Percentiles rank a stretch among this genome's conserved stretches.
Conservation (phyloP, 1,284 basidiomycete species). For the Cryptococcus floricola region DNA sequence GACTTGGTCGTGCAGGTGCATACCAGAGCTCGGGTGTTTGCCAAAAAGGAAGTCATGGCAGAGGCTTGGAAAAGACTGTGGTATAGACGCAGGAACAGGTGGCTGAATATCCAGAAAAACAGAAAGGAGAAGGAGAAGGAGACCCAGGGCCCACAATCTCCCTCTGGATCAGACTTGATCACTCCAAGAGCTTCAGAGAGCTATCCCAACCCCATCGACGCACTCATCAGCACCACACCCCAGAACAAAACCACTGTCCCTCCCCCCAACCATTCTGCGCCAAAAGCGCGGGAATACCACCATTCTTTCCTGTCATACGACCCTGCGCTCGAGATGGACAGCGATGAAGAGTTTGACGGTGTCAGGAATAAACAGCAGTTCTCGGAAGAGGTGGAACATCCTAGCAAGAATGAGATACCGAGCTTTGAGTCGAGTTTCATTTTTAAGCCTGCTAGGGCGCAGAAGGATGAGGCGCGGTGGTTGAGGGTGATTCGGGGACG, state of each 20-base stretch:
- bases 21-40: constrained; percentile 77
- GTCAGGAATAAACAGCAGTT: constrained; percentile 17
- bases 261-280: constrained; percentile 1
- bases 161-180: constrained; percentile 9
- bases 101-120: constrained; percentile 20
- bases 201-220: constrained; percentile 13
- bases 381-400: constrained; percentile 27
- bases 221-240: not conserved
- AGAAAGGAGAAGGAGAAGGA: not conserved
- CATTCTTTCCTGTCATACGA: constrained; percentile 18
- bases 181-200: constrained; percentile 23
- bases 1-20: constrained; percentile 82
- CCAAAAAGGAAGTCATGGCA: constrained; percentile 69
- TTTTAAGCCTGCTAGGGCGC: constrained; percentile 37
- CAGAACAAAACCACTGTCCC: constrained; percentile 8
- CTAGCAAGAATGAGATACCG: constrained; percentile 22
- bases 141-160: not conserved
- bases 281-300: constrained; percentile 1
- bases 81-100: constrained; percentile 32
- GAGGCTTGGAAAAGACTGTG: constrained; percentile 45
- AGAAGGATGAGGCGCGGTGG: constrained; percentile 47
- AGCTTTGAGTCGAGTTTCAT: constrained; percentile 36
- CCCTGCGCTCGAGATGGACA: constrained; percentile 38
- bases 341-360: constrained; percentile 28
- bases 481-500: constrained; percentile 39